Conservation (phyloP, 2,329 filamentous ascomycete species). For the Diaporthe vexans region DNA sequence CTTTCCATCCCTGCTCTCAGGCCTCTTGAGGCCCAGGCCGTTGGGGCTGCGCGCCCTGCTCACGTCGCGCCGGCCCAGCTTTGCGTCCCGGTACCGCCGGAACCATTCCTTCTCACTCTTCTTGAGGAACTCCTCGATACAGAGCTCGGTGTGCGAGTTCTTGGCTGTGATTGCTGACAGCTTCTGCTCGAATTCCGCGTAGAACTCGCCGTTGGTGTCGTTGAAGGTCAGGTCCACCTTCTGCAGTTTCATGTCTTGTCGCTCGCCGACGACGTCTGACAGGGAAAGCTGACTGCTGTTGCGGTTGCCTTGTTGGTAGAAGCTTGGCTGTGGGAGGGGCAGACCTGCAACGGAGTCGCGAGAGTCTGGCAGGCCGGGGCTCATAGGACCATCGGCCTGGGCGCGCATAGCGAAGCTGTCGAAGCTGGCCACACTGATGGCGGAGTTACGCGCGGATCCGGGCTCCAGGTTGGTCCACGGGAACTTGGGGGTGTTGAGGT, state of each 20-base stretch:
- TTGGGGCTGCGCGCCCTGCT: conserved; percentile 47
- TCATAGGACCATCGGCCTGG: conserved; percentile 38
- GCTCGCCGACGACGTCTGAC: conserved; percentile 70
- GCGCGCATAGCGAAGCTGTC: conserved; percentile 42
- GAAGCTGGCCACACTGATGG: conserved; percentile 40
- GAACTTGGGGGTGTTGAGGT: conserved; percentile 41
- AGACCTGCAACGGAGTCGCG: conserved; percentile 49
- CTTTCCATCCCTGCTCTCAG: conserved; percentile 51
- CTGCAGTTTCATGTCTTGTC: conserved; percentile 73
- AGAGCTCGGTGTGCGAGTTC: conserved; percentile 71
- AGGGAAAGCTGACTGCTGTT: conserved; percentile 65
- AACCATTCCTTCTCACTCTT: conserved; percentile 80
- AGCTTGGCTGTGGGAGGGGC: conserved; percentile 45
- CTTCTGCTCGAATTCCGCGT: conserved; percentile 69
- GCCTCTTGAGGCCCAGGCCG: conserved; percentile 44
- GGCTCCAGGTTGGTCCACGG: conserved; percentile 41
- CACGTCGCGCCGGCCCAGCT: conserved; percentile 64
- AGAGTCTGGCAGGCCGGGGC: conserved; percentile 42
- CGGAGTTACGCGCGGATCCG: conserved; percentile 32
- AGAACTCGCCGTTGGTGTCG: conserved; percentile 74
- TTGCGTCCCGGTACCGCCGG: conserved; percentile 68
- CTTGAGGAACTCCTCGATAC: conserved; percentile 75
- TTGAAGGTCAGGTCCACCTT: conserved; percentile 78
- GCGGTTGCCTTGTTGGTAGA: conserved; percentile 50
- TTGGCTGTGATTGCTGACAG: conserved; percentile 66